Conservation (phyloP, 768 basidiomycete genomes). For the Daedaleopsis nitida region DNA sequence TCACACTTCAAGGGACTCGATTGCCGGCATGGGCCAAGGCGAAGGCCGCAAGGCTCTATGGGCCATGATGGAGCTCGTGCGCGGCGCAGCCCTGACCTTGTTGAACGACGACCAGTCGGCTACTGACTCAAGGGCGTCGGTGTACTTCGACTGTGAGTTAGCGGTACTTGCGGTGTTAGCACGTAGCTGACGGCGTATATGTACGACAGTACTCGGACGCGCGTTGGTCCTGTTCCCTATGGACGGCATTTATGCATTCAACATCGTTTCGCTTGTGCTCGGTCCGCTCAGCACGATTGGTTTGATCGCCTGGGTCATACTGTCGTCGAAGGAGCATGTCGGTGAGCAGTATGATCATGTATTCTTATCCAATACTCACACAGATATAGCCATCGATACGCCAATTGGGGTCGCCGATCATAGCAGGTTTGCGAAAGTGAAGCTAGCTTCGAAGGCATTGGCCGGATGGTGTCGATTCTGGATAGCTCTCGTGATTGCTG, state of each 20-base stretch:
- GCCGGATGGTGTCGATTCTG: constrained; percentile 66
- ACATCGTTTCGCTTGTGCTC: constrained; percentile 61
- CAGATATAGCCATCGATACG: constrained; percentile 5
- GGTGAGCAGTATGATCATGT: constrained; percentile 8
- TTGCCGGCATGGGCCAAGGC: constrained; percentile 51
- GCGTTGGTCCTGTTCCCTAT: constrained; percentile 58
- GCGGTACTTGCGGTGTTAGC: not conserved
- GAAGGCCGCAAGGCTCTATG: constrained; percentile 64
- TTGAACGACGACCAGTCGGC: constrained; percentile 41
- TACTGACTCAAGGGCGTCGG: constrained; percentile 35
- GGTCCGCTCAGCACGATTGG: constrained; percentile 59
- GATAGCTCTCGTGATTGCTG: constrained; percentile 50
- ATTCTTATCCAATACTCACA: constrained; percentile 1
- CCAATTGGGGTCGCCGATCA: constrained; percentile 7
- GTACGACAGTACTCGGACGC: constrained; percentile 55
- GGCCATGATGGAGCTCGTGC: constrained; percentile 75
- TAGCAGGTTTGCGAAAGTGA: constrained; percentile 22
- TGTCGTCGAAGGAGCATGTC: constrained; percentile 26
- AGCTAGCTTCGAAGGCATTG: constrained; percentile 30
- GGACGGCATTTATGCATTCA: constrained; percentile 49
- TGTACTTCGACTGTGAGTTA: constrained; percentile 75
- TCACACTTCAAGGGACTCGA: constrained; percentile 73
- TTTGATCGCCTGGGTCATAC: constrained; percentile 40
- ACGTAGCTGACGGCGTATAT: not conserved
- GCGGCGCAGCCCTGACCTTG: constrained; percentile 56